Conservation (phyloP, 495 filamentous ascomycete genomes). For the Bombardia bombarda region DNA sequence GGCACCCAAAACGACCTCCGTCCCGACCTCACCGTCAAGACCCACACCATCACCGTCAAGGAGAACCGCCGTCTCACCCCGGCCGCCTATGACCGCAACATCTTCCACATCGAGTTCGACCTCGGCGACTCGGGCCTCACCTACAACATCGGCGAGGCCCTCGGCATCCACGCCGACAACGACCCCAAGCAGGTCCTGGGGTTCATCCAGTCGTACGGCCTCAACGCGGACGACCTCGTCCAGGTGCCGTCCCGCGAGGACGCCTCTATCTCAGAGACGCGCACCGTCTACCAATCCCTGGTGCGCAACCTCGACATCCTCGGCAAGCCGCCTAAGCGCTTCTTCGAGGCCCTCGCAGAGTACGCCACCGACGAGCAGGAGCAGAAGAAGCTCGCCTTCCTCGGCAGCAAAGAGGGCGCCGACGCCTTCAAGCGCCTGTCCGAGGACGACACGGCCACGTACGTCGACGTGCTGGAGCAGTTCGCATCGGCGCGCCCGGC, state of each 20-base stretch:
- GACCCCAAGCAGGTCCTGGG: slow-evolving; percentile 66
- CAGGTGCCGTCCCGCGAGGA: slow-evolving; percentile 88
- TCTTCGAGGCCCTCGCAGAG: slow-evolving; percentile 87
- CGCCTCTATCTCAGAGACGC: slow-evolving; percentile 64
- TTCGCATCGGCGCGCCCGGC: slow-evolving; percentile 81
- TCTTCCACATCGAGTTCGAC: slow-evolving; percentile 99
- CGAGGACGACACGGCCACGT: slow-evolving; percentile 90
- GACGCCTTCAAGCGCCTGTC: slow-evolving; percentile 89
- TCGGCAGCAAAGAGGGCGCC: slow-evolving; percentile 79
- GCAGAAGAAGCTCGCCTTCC: slow-evolving; percentile 65
- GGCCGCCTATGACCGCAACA: slow-evolving; percentile 86
- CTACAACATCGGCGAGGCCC: slow-evolving; percentile 97
- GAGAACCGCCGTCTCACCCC: slow-evolving; percentile 93
- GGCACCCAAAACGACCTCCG: slow-evolving; percentile 63
- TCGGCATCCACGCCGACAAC: slow-evolving; percentile 94
- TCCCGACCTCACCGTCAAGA: slow-evolving; percentile 80
- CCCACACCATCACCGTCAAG: slow-evolving; percentile 79
- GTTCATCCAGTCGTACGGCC: slow-evolving; percentile 84
- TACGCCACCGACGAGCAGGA: slow-evolving; percentile 78
- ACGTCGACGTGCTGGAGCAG: slow-evolving; percentile 80
- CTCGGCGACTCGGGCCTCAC: slow-evolving; percentile 81
- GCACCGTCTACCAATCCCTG: slow-evolving; percentile 88
- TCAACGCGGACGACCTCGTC: slow-evolving; percentile 74
- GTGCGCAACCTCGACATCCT: slow-evolving; percentile 96
- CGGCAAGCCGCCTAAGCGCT: slow-evolving; percentile 90